Base-by-base conservation (phyloP, 2,329 filamentous ascomycete species). In the Penicillium sp. region DNA sequence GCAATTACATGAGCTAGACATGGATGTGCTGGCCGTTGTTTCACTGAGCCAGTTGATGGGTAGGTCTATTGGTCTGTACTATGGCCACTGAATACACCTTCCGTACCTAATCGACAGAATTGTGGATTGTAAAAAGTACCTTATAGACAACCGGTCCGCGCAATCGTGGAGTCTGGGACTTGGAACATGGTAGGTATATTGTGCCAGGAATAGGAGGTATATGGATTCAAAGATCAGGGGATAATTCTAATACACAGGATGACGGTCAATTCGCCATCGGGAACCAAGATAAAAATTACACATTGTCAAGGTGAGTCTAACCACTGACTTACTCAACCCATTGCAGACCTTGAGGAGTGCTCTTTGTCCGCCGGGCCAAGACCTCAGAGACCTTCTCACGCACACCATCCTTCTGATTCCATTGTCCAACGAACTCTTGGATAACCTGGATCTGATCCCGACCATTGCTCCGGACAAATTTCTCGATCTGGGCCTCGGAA, bases 381-480 rank as follows among this genome's bases (percentile, higher is more conserved):
- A 93, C 87, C 72, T 93, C 90, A 52, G 81, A 69, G 4, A 91
- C 87, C 58, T 93, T 85, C 70, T 86, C 82, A 65, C 79, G 80
- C 43, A 92, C 85, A 46, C 90, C 90, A 68, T 90, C 87, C 74
- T 91, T 89, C 56, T 84, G 81, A 22, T 82, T 81, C 69, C 82
- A 84, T 66, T 75, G 80, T 49, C 80, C 77, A 39, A 91, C 75
- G 43, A 96, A 85, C 65, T 87, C 81, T 19, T 83, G 79, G 36
- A 89, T 76, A 59, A 93, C 83, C 73, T 90, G 81, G 60, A 82
- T 77, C 39, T 80, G 79, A 63, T 79, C 75, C 71, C 81, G 80
- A 13, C 79, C 78, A 11, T 77, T 73, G 36, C 64, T 71, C 43
- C 68, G 74, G 51, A 81, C 78, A 50, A 76, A 75, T 16, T 70